phyloP scores from a whole-genome alignment of 441 rosid genomes.

The Gossypium davidsonii region DNA sequence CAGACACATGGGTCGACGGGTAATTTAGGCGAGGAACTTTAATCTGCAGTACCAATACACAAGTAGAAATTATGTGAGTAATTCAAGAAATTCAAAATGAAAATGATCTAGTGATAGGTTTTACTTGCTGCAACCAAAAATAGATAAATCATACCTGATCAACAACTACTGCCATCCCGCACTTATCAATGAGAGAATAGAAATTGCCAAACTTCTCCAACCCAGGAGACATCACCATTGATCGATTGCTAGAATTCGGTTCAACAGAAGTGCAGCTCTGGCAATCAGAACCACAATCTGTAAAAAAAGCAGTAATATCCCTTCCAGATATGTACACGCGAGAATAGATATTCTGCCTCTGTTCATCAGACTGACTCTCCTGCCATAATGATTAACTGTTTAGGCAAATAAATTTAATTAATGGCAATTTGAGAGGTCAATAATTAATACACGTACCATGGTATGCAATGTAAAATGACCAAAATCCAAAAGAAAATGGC shows the following conservation, averaged over 20 bases:
- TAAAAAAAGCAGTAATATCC: slow-evolving; percentile 95
- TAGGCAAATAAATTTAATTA: slow-evolving; percentile 23
- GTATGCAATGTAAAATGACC: slow-evolving; percentile 94
- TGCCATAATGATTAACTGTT: slow-evolving; percentile 32
- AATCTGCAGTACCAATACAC: slow-evolving; percentile 43
- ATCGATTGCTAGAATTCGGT: slow-evolving; percentile 37
- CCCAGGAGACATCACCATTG: slow-evolving; percentile 31
- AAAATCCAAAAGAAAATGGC: slow-evolving; percentile 92
- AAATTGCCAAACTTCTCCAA: slow-evolving; percentile 37
- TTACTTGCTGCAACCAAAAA: not conserved
- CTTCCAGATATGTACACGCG: slow-evolving; percentile 91
- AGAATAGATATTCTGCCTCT: slow-evolving; percentile 77
- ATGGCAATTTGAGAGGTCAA: slow-evolving; percentile 16
- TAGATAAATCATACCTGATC: slow-evolving; percentile 65
- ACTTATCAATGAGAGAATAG: slow-evolving; percentile 88
- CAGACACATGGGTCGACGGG: slow-evolving; percentile 86
- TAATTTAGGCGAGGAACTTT: slow-evolving; percentile 79
- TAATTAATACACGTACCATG: slow-evolving; percentile 43
- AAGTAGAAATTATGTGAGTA: slow-evolving; percentile 17
- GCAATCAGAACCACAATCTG: slow-evolving; percentile 56
- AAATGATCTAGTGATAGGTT: slow-evolving; percentile 15
- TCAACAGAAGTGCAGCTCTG: slow-evolving; percentile 34
- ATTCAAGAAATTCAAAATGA: slow-evolving; percentile 6
- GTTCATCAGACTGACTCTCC: slow-evolving; percentile 73
- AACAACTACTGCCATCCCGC: slow-evolving; percentile 93